phyloP scores from a whole-genome alignment of 768 basidiomycete genomes.

The Tephrocybe sp. region DNA sequence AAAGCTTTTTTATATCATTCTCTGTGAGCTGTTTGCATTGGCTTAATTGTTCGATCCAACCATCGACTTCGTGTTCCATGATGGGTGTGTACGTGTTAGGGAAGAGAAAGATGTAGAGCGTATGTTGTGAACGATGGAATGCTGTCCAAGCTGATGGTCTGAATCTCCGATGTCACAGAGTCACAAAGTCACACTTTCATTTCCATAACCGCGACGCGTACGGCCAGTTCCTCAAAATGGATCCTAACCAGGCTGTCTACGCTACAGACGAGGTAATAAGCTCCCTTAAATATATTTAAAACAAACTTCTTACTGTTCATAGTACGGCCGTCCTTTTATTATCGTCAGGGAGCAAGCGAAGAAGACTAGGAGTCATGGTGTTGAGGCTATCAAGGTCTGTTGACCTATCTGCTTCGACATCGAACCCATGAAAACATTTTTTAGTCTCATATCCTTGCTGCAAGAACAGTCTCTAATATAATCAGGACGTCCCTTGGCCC shows the following conservation, averaged over 20 bases:
- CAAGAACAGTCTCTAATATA: constrained; percentile 91
- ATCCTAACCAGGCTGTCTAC: constrained; percentile 65
- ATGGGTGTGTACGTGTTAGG: constrained; percentile 27
- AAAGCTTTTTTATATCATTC: constrained; percentile 93
- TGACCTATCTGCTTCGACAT: constrained; percentile 8
- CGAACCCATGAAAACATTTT: constrained; percentile 6
- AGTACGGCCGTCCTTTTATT: constrained; percentile 98
- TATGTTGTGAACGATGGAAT: constrained; percentile 31
- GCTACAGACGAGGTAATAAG: constrained; percentile 78
- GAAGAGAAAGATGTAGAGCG: constrained; percentile 22
- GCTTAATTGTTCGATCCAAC: constrained; percentile 94
- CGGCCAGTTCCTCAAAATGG: constrained; percentile 26
- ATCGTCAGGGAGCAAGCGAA: constrained; percentile 91
- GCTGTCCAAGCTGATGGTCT: constrained; percentile 28
- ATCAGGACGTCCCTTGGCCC: constrained; percentile 94
- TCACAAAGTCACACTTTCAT: constrained; percentile 31
- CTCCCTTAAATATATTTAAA: neutral
- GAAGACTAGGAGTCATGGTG: constrained; percentile 89
- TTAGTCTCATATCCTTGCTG: constrained; percentile 94
- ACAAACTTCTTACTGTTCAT: constrained; percentile 15
- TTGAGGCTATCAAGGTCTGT: constrained; percentile 90
- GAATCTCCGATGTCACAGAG: constrained; percentile 28
- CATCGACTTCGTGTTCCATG: constrained; percentile 84
- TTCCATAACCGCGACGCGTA: constrained; percentile 32
- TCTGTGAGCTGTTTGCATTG: constrained; percentile 98